Evolutionary conservation across 2,329 filamentous ascomycete genomes (phyloP).

Genomic region (Paramyrothecium roridum): DNA sequence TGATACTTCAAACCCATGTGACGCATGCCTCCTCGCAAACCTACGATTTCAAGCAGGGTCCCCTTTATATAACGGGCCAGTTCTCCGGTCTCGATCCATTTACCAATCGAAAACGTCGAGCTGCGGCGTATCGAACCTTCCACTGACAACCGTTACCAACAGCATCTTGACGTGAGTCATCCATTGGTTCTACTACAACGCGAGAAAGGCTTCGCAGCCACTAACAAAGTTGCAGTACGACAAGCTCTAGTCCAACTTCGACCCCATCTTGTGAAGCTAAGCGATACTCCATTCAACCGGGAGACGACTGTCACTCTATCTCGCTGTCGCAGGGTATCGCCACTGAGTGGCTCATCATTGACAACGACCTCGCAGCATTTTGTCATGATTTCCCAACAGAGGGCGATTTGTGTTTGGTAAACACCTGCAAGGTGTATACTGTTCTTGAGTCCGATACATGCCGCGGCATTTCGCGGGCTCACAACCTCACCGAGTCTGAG

Average conservation of each 20-base stretch:
- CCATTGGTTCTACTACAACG: no score
- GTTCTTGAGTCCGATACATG: background rate
- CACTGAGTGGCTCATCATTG: constrained; percentile 13
- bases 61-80: background rate
- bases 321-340: constrained; percentile 3
- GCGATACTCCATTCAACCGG: background rate
- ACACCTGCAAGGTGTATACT: background rate
- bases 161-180: background rate
- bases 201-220: no score
- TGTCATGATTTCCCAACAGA: no score
- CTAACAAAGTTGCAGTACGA: no score
- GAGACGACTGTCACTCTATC: background rate
- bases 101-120: background rate
- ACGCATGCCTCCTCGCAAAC: background rate
- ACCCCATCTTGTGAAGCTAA: background rate
- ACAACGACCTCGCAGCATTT: constrained; percentile 17
- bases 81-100: background rate
- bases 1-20: no score
- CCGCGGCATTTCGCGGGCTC: constrained; percentile 3
- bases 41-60: background rate
- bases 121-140: background rate
- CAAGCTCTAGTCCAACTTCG: no score
- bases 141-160: background rate
- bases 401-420: background rate
- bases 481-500: constrained; percentile 10